Conservation (phyloP, 2,329 filamentous ascomycete genomes). For the Colletotrichum lini region DNA sequence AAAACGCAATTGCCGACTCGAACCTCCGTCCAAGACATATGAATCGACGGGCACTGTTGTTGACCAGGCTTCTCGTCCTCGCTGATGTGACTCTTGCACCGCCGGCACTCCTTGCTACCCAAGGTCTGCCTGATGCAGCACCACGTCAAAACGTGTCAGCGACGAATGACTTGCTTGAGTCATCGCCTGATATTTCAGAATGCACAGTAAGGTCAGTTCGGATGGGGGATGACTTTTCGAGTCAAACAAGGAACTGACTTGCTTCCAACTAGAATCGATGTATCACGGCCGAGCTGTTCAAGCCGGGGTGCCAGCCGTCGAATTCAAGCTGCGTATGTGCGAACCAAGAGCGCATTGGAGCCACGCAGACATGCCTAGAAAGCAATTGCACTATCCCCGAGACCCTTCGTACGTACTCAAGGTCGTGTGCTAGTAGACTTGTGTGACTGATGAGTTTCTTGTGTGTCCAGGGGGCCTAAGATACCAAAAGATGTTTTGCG, state of each 20-base stretch:
- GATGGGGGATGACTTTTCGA: background rate
- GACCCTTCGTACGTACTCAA: background rate
- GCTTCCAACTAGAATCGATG: background rate
- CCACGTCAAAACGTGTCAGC: background rate
- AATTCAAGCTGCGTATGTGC: background rate
- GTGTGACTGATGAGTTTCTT: too few relatives aligned
- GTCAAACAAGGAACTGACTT: background rate
- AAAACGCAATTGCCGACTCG: background rate
- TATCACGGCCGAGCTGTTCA: background rate
- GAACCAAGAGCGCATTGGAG: background rate
- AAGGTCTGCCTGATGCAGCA: background rate
- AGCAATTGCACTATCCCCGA: constrained; percentile 3
- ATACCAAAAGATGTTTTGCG: background rate
- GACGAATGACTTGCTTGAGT: background rate
- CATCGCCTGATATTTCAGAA: background rate
- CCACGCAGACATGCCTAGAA: background rate
- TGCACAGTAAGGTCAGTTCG: background rate
- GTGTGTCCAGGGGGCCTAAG: background rate
- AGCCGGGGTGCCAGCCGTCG: background rate
- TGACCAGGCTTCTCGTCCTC: background rate
- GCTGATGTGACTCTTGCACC: background rate
- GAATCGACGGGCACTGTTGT: background rate
- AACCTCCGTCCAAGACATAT: background rate
- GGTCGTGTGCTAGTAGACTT: too few relatives aligned
- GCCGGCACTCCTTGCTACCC: background rate